Percentiles rank a stretch among this genome's conserved stretches.
phyloP scores from a whole-genome alignment of 228 moss, liverwort and hornwort species.

The Sphagnum fallax region DNA sequence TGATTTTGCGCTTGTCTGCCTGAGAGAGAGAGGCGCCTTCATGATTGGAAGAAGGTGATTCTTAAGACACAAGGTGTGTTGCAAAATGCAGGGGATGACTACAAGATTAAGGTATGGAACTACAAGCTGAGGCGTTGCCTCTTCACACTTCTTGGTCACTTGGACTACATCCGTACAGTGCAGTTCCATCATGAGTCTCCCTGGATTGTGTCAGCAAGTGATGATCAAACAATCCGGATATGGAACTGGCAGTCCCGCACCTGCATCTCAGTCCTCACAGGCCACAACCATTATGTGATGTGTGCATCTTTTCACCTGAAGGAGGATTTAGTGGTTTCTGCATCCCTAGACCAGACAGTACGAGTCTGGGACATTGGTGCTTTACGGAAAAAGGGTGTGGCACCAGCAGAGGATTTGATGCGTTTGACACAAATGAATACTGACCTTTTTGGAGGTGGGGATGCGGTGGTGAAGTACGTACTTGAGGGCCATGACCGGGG shows the following conservation, averaged over 20 bases:
- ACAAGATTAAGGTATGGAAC: conserved; percentile 99
- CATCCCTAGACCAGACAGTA: conserved; percentile 96
- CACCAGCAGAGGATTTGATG: conserved; percentile 92
- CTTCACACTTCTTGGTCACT: conserved; percentile 91
- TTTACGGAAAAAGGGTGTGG: conserved; percentile 84
- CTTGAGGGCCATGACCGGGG: conserved; percentile 97
- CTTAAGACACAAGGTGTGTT: background rate
- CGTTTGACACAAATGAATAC: conserved; percentile 99
- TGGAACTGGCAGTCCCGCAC: conserved; percentile 99
- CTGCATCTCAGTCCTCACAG: conserved; percentile 96
- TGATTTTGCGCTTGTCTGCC: background rate
- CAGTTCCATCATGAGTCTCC: conserved; percentile 99
- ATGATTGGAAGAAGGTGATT: too few relatives aligned
- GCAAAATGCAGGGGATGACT: conserved; percentile 74
- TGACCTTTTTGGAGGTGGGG: conserved; percentile 96
- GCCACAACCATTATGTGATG: conserved; percentile 99
- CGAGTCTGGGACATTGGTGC: conserved; percentile 99
- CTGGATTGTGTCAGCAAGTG: conserved; percentile 98
- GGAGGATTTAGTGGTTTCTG: conserved; percentile 96
- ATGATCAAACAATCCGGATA: conserved; percentile 98
- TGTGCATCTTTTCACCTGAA: conserved; percentile 97
- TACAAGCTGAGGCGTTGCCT: conserved; percentile 97
- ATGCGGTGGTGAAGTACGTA: conserved; percentile 97
- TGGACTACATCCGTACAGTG: conserved; percentile 96
- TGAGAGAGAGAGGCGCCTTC: background rate